Evolutionary conservation across 805 yeast genomes (phyloP), one percentile per base, ranked within the genome.

Genomic region (Starmera pachycereana): DNA sequence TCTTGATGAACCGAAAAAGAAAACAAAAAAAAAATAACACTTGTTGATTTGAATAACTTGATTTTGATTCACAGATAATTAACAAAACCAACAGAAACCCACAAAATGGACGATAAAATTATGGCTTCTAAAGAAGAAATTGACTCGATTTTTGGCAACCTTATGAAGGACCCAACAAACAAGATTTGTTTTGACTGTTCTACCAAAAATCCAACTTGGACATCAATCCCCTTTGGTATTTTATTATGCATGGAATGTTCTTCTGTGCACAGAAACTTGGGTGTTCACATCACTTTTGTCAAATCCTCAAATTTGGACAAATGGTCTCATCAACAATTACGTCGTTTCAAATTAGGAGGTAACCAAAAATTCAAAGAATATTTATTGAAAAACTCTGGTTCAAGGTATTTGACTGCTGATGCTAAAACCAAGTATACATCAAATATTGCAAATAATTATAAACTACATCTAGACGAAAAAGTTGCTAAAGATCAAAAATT

Each of bases 191-290:
- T 92, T 63, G 98, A 92, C 59, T 92, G 98, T 62, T 74, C 82
- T 39, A 84, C 89, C 52, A 87, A 84, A 57, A 89, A 89, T 60
- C 97, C 98, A 31, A 87, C 97, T 0, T 92, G 98, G 98, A 86
- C 98, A 4, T 90, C 97, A 12, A 88, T 90, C 40, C 96, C 97
- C 12, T 90, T 86, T 62, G 98, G 97, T 41, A 84, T 89, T 39
- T 74, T 89, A 58, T 66, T 92, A 43, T 92, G 98, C 67, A 71
- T 89, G 44, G 95, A 92, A 60, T 92, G 98, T 62, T 84, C 96
- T 40, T 89, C 97, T 4, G 87, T 83, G 39, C 98, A 92, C 67
- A 77, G 98, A 62, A 88, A 88, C 60, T 63, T 92, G 64, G 98
- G 98, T 44, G 97, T 89, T 32, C 98, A 92, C 60, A 81, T 92